Evolutionary conservation across 163 green algal species (phyloP), one percentile per base, ranked within the genome.

Genomic region (Scenedesmus sp.): DNA sequence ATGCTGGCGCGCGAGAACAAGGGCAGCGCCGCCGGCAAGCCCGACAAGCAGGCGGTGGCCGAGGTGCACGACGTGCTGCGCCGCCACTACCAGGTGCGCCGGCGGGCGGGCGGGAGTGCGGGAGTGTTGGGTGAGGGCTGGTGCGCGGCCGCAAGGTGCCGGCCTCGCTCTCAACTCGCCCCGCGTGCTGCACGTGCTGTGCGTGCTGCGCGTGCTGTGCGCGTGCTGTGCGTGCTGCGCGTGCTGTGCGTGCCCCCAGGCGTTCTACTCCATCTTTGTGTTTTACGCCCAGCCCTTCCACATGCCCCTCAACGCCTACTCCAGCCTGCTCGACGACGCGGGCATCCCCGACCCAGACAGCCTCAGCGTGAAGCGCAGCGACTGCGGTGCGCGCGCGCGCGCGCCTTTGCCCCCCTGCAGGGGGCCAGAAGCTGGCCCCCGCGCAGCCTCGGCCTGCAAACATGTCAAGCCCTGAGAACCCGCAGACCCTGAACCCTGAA

Each of bases 361-460:
- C 18, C 77, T 86, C 56, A 86, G 80, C 56, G 81, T 88, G 80
- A 93, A 94, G 87, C 83, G 86, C 24, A 75, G 60, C n/a, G 89
- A 96, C 81, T 93, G 87, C 77, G 91, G n/a, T n/a, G n/a, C n/a
- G n/a, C n/a, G n/a, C n/a, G 94, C 86, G 94, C 91, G 45, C 80
- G 92, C 29, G 94, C 94, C 88, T 94, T 95, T 63, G 86, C 91
- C 6, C 89, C 85, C 82, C 85, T n/a, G n/a, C n/a, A n/a, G n/a
- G n/a, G n/a, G n/a, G n/a, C n/a, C n/a, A n/a, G n/a, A n/a, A n/a
- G n/a, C n/a, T n/a, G n/a, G n/a, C n/a, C n/a, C n/a, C n/a, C n/a
- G n/a, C n/a, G n/a, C n/a, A n/a, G n/a, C n/a, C n/a, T n/a, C n/a
- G n/a, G n/a, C n/a, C n/a, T n/a, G n/a, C n/a, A n/a, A n/a, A n/a